Evolutionary conservation across 768 basidiomycete genomes (phyloP).

Genomic region (Roridomyces roridus): DNA sequence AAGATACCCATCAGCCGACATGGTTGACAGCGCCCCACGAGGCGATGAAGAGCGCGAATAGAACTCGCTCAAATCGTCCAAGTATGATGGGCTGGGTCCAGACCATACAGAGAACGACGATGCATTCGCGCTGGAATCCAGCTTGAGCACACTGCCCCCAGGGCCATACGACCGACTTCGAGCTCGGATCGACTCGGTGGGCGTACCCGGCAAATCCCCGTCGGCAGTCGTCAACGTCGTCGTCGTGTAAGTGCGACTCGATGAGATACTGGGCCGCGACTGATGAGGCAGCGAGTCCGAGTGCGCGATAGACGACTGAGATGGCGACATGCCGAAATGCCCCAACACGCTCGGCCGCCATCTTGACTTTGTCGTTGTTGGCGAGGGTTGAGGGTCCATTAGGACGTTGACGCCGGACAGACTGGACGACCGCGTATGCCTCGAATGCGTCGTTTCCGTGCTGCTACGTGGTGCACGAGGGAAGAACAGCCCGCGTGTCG

Average conservation of each 20-base stretch:
- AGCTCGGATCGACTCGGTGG: constrained; percentile 48
- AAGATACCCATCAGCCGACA: constrained; percentile 3
- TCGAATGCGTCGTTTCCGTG: constrained; percentile 36
- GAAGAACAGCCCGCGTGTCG: constrained; percentile 51
- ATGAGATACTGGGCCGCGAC: constrained; percentile 67
- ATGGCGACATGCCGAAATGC: constrained; percentile 61
- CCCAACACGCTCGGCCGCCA: constrained; percentile 73
- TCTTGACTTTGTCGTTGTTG: constrained; percentile 39
- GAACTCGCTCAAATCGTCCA: constrained; percentile 22
- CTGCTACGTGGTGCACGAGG: constrained; percentile 43
- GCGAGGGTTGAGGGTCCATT: constrained; percentile 20
- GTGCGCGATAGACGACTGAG: constrained; percentile 48
- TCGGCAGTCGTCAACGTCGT: constrained; percentile 55
- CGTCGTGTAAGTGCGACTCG: constrained; percentile 60
- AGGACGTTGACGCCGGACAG: constrained; percentile 44
- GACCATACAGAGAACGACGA: constrained; percentile 35
- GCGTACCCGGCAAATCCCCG: constrained; percentile 45
- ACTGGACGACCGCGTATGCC: constrained; percentile 58
- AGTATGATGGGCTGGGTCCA: constrained; percentile 31
- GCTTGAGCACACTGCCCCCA: constrained; percentile 36
- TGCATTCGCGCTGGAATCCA: constrained; percentile 31
- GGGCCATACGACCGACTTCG: constrained; percentile 35
- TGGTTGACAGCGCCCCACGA: constrained; percentile 2
- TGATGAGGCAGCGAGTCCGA: constrained; percentile 47
- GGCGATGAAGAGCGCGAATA: neutral